These are phyloP conservation scores for Candida pini DNA, from an alignment of 805 yeast species.

Conservation along the genomic window DNA sequence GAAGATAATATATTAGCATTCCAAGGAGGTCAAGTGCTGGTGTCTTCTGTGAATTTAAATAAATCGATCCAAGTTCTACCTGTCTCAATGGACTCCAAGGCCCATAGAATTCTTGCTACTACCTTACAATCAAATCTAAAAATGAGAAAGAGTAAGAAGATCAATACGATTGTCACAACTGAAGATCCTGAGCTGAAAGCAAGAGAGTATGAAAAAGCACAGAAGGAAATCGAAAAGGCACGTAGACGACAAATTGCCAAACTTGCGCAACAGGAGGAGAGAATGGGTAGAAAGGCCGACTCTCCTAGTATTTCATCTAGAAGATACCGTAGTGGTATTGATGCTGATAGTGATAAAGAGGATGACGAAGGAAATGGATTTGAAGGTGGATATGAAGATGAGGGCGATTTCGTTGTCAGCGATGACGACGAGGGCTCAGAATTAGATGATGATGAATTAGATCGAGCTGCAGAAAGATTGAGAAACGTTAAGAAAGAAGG, in stretches of 20 bases:
- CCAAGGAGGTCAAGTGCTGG: constrained; percentile 65
- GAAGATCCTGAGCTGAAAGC: constrained; percentile 70
- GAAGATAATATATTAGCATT: constrained; percentile 72
- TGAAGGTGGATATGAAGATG: constrained; percentile 26
- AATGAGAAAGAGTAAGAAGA: constrained; percentile 38
- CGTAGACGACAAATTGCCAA: constrained; percentile 58
- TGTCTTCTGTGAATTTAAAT: constrained; percentile 58
- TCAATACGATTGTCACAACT: constrained; percentile 45
- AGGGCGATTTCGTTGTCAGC: constrained; percentile 32
- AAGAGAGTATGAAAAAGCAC: constrained; percentile 61
- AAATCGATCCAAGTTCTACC: constrained; percentile 77
- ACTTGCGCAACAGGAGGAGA: constrained; percentile 50
- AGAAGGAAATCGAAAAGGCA: constrained; percentile 54
- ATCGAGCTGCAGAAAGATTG: constrained; percentile 53
- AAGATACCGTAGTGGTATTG: constrained; percentile 40
- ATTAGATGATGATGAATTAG: constrained; percentile 34
- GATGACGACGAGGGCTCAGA: constrained; percentile 30
- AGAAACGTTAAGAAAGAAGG: constrained; percentile 52
- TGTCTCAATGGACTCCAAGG: constrained; percentile 79
- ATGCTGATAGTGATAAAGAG: constrained; percentile 30
- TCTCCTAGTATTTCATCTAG: constrained; percentile 18
- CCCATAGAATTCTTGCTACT: constrained; percentile 74
- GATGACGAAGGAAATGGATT: constrained; percentile 22
- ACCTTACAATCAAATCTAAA: constrained; percentile 51
- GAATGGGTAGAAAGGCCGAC: constrained; percentile 37